These are phyloP conservation scores for Globisporangium uncinulatum DNA, from an alignment of 352 stramenopile genomes.

Conservation along the genomic window DNA sequence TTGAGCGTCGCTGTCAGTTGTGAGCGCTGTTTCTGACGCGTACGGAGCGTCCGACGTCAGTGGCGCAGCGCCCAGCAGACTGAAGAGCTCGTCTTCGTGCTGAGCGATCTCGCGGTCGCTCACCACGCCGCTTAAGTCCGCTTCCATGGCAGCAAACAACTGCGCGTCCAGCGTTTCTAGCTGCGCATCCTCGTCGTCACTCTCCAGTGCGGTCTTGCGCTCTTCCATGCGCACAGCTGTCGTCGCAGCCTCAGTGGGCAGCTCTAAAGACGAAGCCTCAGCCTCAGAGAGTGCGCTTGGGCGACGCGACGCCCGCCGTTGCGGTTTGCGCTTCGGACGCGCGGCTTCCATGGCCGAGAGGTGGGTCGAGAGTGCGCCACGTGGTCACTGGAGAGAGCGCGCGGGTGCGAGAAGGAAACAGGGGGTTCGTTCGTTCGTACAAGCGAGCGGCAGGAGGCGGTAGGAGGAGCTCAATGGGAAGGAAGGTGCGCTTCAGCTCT, in stretches of 20 bases:
- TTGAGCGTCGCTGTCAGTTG: neutral
- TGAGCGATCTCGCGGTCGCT: constrained; percentile 41
- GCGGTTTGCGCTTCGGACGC: constrained; percentile 1
- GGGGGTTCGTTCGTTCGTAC: too few species aligned
- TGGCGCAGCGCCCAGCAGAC: constrained; percentile 24
- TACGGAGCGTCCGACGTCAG: constrained; percentile 1
- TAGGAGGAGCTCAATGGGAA: too few species aligned
- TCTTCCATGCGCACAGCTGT: too few species aligned
- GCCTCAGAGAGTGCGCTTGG: neutral
- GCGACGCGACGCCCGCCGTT: neutral
- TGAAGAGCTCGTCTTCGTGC: constrained; percentile 55
- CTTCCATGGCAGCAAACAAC: constrained; percentile 13
- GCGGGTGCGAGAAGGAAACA: too few species aligned
- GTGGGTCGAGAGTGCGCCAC: too few species aligned
- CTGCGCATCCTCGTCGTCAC: constrained; percentile 4
- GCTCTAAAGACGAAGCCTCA: neutral
- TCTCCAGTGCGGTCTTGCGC: constrained; percentile 1
- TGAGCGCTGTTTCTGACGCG: neutral
- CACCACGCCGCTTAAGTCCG: constrained; percentile 8
- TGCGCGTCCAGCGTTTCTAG: constrained; percentile 3
- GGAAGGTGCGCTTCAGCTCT: too few species aligned
- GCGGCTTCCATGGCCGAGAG: constrained; percentile 14
- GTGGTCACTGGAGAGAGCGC: too few species aligned
- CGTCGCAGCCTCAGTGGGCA: neutral
- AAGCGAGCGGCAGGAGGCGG: too few species aligned